Base-by-base conservation (phyloP, 148 eudicot genomes). In the Rhododendron williamsianum region DNA sequence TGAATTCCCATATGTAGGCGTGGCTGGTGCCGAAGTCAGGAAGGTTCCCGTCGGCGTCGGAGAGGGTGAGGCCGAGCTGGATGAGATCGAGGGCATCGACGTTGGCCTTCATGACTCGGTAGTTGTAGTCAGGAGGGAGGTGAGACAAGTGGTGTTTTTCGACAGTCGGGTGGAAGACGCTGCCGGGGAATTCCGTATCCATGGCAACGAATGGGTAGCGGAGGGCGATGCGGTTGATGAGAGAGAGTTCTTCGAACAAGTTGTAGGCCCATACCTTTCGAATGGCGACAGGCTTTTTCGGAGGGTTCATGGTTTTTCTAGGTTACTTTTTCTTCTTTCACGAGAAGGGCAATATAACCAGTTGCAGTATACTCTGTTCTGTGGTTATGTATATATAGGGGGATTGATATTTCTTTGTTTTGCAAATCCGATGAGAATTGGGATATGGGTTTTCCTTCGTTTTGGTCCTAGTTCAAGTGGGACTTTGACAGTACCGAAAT, bases 21-120 rank as follows among this genome's bases (percentile, higher is more conserved):
- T 9, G 7, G 1, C 2, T 38, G 0, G 84, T 25, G 19, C 54
- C 73, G 4, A 87, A 78, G 21, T 81, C 84, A 2, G 89, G 89
- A 15, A 82, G 56, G 36, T 85, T 81, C 0, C 89, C 87, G 33
- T 82, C 49, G 6, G 83, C 38, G 35, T 88, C 84, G 4, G 90
- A 30, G 5, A 88, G 81, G 13, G 88, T 83, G 63, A 86, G 71
- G 25, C 90, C 90, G 0, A 88, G 13, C 51, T 88, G 90, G 46
- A 88, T 86, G 27, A 88, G 80, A 7, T 83, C 86, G 30, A 83
- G n/a, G 4, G 9, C 7, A 2, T 84, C 86, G 3, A 84, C 82
- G 19, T 80, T 80, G 10, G 60, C 5, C 67, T 52, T 80, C 82
- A 80, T 52, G 13, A 52, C 10, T 10, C 19, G 12, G 21, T 80